A percentile compares a stretch with the other conserved stretches of the same genome.
Conservation (phyloP, 768 basidiomycete genomes). For the Boletus rubescentipes region DNA sequence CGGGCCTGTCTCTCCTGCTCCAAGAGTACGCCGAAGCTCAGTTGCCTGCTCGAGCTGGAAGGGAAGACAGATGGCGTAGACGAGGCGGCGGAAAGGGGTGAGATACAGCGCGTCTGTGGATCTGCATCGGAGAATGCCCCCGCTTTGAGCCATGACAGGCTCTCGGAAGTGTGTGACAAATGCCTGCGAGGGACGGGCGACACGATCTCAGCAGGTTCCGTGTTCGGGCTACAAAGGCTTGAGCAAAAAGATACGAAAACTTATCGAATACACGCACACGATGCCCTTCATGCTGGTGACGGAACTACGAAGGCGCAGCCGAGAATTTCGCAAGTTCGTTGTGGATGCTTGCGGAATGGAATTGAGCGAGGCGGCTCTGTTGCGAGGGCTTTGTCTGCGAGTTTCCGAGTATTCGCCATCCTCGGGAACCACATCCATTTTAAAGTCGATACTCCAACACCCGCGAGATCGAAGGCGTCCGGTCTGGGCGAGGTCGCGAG, state of each 20-base stretch:
- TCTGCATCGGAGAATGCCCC: slow-evolving; percentile 45
- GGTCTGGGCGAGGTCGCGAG: not conserved
- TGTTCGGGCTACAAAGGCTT: slow-evolving; percentile 15
- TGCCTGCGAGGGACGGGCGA: slow-evolving; percentile 69
- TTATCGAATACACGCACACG: slow-evolving; percentile 10
- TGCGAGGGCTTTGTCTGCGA: not conserved
- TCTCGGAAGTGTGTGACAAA: slow-evolving; percentile 57
- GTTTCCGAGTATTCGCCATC: slow-evolving; percentile 7
- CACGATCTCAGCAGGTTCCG: slow-evolving; percentile 47
- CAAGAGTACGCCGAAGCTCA: slow-evolving; percentile 46
- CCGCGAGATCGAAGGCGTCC: not conserved
- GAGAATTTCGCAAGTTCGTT: slow-evolving; percentile 9
- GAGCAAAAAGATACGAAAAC: not conserved
- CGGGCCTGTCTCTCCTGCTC: slow-evolving; percentile 32
- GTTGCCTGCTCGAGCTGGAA: slow-evolving; percentile 16
- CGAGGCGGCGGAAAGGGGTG: slow-evolving; percentile 41
- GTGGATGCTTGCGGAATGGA: slow-evolving; percentile 8
- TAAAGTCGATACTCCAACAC: not conserved
- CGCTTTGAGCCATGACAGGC: slow-evolving; percentile 56
- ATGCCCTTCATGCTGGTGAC: slow-evolving; percentile 11
- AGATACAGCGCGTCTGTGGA: slow-evolving; percentile 39
- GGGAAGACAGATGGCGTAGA: slow-evolving; percentile 29
- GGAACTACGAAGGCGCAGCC: slow-evolving; percentile 19
- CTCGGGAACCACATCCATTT: slow-evolving; percentile 20
- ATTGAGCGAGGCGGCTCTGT: slow-evolving; percentile 17